phyloP scores from a whole-genome alignment of 148 eudicot species.

The Arbutus unedo region DNA sequence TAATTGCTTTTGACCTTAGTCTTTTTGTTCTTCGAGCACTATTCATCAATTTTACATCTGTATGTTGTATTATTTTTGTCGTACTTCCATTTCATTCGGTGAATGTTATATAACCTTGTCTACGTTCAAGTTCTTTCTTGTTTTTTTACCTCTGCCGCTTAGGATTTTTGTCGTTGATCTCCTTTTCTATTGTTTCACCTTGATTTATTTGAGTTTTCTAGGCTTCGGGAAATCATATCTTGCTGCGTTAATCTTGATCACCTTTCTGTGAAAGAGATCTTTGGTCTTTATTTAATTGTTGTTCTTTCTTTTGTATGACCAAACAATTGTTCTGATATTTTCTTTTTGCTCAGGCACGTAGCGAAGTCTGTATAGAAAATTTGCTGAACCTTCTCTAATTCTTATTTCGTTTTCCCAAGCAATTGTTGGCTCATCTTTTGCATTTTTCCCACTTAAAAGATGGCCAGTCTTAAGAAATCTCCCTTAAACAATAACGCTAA shows the following conservation, averaged over 20 bases:
- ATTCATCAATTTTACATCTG: not conserved
- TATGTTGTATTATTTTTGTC: not conserved
- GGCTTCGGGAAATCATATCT: not conserved
- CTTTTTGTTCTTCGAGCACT: not conserved
- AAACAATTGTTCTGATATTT: not conserved
- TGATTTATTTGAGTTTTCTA: not conserved
- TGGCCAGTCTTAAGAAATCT: conserved; percentile 62
- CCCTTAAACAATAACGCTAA: conserved; percentile 54
- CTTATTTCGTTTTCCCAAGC: not conserved
- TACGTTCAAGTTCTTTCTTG: not conserved
- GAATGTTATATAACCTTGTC: not conserved
- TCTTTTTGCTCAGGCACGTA: not conserved
- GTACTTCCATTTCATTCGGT: not conserved
- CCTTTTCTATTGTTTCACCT: too few relatives aligned
- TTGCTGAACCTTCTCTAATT: not conserved
- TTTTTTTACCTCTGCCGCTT: not conserved
- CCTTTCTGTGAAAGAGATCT: not conserved
- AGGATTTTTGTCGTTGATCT: not conserved
- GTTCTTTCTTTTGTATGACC: not conserved
- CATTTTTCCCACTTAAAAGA: conserved; percentile 24
- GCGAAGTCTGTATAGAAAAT: not conserved
- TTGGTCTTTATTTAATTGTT: not conserved
- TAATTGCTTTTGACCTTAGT: not conserved
- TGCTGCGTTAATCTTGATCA: not conserved
- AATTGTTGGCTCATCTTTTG: not conserved